Evolutionary conservation across 2,329 filamentous ascomycete species (phyloP), one percentile per base, ranked within the genome.

Genomic region (Xylariales sp.): DNA sequence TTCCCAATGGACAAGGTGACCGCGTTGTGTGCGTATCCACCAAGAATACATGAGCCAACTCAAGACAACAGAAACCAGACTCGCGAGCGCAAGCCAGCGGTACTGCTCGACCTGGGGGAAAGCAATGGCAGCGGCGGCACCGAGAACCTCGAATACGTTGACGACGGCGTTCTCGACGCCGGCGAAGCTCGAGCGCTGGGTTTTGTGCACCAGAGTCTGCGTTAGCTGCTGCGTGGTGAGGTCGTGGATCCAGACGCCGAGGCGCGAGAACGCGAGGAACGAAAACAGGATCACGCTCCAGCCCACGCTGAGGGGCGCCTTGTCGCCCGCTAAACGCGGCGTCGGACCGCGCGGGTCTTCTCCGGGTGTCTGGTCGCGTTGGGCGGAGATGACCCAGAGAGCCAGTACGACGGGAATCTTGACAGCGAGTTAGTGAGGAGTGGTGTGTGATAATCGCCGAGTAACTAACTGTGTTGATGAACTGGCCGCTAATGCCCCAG

Each of bases 181-280:
- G 0, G 81, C 79, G 63, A 83, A 83, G 55, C 78, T 80, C 0
- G 81, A 81, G 16, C 80, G 77, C 23, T 77, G 73, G 1, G 74
- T 67, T 12, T 71, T 68, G 2, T 75, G 71, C 9, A 80, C 75
- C 16, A 73, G 81, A 71, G 58, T 85, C 75, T 75, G 81, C 70
- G 72, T 88, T 69, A 83, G 72, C 67, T 83, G 81, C 68, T 82
- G 81, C 8, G 81, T 82, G 3, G 80, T 81, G 8, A 83, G 78
- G 70, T 83, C 81, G 72, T 78, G 83, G 49, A 81, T 77, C 81
- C 81, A 82, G 34, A 82, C 79, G 12, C 81, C 81, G 46, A 83
- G 78, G 18, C 81, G 80, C 18, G 81, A 83, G 52, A 80, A 71
- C 0, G 81, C 80, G 39, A 83, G 77, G 67, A 81, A 81, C 6